Percentiles rank a stretch among this genome's conserved stretches.
Evolutionary conservation across 345 rosid genomes (phyloP).

Genomic region (Dimocarpus longan): DNA sequence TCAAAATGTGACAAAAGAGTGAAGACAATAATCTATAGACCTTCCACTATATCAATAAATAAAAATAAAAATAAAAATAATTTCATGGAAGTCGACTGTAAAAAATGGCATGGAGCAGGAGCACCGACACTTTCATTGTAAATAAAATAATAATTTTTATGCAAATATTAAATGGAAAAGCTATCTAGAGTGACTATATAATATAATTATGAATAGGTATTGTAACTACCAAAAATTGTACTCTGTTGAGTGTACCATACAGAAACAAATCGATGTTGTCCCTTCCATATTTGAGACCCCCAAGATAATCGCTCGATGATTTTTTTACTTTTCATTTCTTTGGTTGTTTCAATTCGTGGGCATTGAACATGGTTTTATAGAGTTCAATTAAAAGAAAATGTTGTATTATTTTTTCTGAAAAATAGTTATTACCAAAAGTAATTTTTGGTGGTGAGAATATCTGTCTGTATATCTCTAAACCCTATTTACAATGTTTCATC

Average conservation of each 20-base stretch:
- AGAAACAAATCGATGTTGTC: not conserved
- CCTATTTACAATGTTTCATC: no score
- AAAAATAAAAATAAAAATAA: not conserved
- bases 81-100: not conserved
- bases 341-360: no score
- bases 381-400: not conserved
- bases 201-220: no score
- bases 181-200: not conserved
- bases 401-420: no score
- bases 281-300: not conserved
- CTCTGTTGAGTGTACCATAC: not conserved
- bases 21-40: not conserved
- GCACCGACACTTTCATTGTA: not conserved
- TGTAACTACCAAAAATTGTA: slow-evolving; percentile 1
- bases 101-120: not conserved
- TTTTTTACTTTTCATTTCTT: no score
- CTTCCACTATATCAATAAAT: not conserved
- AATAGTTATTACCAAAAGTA: no score
- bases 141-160: not conserved
- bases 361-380: no score
- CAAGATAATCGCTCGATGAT: not conserved
- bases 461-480: no score
- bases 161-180: not conserved
- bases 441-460: no score
- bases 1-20: no score